Evolutionary conservation across 2,329 filamentous ascomycete species (phyloP), one percentile per base, ranked within the genome.

Genomic region (Xylariales sp.): DNA sequence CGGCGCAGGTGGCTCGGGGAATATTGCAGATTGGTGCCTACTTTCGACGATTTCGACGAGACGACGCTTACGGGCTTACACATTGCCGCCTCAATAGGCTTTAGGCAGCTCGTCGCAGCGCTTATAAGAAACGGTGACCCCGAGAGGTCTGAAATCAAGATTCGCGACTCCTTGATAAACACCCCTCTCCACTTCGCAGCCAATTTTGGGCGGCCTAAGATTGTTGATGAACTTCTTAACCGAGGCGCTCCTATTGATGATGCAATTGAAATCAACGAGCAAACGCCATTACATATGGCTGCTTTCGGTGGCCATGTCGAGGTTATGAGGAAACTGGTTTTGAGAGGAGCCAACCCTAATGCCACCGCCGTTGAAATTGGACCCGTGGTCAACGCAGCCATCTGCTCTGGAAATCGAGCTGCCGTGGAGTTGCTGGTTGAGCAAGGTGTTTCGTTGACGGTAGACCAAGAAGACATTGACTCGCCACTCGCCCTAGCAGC

Each of bases 391-490:
- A 82, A 81, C 46, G 77, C 80, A 0, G 81, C 81, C 1, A 83
- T 83, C 9, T 75, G 74, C 9, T 83, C 81, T 1, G 81, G 81
- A 3, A 82, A 82, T 16, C 74, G 76, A 7, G 80, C 77, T 1
- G 80, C 81, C 0, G 80, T 83, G 1, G 78, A 79, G 63, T 71
- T 83, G 28, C 74, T 83, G 1, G 81, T 83, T 1, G 75, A 80
- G 28, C 73, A 77, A 7, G 75, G 79, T 16, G 80, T 81, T 5
- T 78, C 79, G 4, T 71, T 83, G 8, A 74, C 78, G 5, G 70
- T 76, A 3, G 76, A 79, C 7, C 70, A 67, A 14, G 73, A 76
- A 1, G 70, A 73, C 32, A 64, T 79, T 23, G 69, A 74, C 4
- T 75, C 80, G 0, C 81, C 81, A 0, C 66, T 83, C 5, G 79